Evolutionary conservation across 306 rosid species (phyloP), one percentile per base, ranked within the genome.

Genomic region (Pyrus bretschneideri): DNA sequence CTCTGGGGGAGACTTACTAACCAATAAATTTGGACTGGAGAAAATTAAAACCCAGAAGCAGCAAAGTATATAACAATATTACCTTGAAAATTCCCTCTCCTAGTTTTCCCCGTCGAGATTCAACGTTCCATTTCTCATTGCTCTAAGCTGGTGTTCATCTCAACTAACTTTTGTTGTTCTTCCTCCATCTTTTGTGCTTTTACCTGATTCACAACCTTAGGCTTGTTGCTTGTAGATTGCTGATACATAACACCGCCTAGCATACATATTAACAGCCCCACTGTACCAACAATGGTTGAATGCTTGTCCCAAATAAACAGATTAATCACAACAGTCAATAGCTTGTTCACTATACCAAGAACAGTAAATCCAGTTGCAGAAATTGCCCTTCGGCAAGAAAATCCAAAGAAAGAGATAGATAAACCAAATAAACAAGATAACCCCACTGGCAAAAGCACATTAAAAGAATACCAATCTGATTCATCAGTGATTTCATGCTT

Each of bases 321-420:
- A 86, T 90, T 90, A 54, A 90, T 90, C 80, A 87, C 90, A 29
- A 90, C 91, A 0, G 93, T 90, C 73, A 90, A 80, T 71, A 90
- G 74, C 83, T 90, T 90, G 80, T 90, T 90, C 75, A 90, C 93
- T 67, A 90, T 88, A 54, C 96, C 96, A 27, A 88, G 92, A 80
- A 90, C 96, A 33, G 96, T 90, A 80, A 88, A 90, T 4, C 93
- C 91, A 1, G 96, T 90, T 0, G 93, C 93, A 64, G 91, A 90
- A 73, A 90, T 90, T 0, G 97, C 89, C 83, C 86, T 86, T 69
- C 96, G 96, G 79, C 97, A 92, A 23, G 97, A 92, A 73, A 92
- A 92, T 68, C 97, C 96, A 25, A 92, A 92, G 91, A 93, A 93
- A 69, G 97, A 93, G 72, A 93, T 6, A 1, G 91, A 78, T 19